Conservation (phyloP, 208 protist genomes). For the Wallacemonas sp. region DNA sequence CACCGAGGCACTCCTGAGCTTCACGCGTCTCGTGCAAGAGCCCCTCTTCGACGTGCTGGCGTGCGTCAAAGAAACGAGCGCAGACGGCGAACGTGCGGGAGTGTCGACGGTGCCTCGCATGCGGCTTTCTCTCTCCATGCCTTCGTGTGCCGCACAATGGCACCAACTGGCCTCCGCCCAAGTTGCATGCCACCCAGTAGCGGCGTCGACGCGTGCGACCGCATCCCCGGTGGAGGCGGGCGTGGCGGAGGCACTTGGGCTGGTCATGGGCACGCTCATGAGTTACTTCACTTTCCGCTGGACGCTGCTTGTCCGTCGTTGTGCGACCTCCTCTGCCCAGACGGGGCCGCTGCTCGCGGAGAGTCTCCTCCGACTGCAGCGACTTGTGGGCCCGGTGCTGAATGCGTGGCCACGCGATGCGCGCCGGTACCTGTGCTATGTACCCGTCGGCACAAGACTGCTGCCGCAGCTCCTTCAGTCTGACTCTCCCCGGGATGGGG, state of each 20-base stretch:
- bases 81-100: neutral
- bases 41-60: slow-evolving; percentile 1
- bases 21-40: neutral
- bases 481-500: neutral
- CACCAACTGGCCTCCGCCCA: neutral
- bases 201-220: neutral
- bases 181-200: neutral
- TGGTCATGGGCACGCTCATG: neutral
- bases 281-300: slow-evolving; percentile 7
- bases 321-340: neutral
- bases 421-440: neutral
- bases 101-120: neutral
- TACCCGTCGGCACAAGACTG: neutral
- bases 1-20: neutral
- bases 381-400: neutral
- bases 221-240: neutral
- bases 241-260: neutral
- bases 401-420: neutral
- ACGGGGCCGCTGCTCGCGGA: neutral
- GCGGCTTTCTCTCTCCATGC: neutral
- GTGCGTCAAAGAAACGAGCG: neutral
- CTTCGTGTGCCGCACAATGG: neutral
- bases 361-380: neutral
- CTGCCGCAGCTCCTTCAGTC: neutral
- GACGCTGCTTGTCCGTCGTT: neutral